Percentiles rank a stretch among this genome's conserved stretches.
These are phyloP conservation scores for Cunninghamia lanceolata DNA, from an alignment of 75 land plant genomes.

Conservation along the genomic window DNA sequence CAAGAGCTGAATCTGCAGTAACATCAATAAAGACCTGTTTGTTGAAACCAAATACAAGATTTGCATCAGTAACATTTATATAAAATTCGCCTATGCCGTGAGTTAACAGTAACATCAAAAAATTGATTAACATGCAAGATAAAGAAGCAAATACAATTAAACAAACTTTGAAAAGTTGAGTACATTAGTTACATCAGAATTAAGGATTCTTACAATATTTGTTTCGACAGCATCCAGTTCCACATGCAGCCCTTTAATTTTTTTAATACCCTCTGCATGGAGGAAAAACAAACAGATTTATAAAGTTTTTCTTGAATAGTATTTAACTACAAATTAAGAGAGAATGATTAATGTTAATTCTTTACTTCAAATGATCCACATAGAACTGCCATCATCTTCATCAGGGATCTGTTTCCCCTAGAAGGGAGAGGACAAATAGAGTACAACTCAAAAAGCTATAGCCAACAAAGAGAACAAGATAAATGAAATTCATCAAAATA, in stretches of 20 bases:
- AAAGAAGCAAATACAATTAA: not conserved
- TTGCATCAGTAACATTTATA: not conserved
- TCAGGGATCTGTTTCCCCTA: no score
- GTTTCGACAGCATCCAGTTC: no score
- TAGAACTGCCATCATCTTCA: not conserved
- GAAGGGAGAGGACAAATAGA: no score
- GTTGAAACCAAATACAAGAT: not conserved
- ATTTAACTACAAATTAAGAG: not conserved
- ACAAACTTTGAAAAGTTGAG: not conserved
- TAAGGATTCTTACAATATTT: conserved; percentile 24
- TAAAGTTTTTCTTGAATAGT: not conserved
- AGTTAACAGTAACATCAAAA: not conserved
- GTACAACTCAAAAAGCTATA: no score
- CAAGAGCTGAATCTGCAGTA: no score
- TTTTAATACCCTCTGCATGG: conserved; percentile 72
- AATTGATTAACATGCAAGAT: not conserved
- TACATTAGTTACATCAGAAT: not conserved
- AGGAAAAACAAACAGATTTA: not conserved
- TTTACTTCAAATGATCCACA: not conserved
- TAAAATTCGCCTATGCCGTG: not conserved
- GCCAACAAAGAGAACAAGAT: no score
- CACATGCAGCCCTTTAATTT: conserved; percentile 22
- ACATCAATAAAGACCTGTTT: conserved; percentile 25
- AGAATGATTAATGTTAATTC: not conserved
- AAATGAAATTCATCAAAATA: no score